Base-by-base conservation (phyloP, 139 green algal genomes). In the Medakamo hakoo region DNA sequence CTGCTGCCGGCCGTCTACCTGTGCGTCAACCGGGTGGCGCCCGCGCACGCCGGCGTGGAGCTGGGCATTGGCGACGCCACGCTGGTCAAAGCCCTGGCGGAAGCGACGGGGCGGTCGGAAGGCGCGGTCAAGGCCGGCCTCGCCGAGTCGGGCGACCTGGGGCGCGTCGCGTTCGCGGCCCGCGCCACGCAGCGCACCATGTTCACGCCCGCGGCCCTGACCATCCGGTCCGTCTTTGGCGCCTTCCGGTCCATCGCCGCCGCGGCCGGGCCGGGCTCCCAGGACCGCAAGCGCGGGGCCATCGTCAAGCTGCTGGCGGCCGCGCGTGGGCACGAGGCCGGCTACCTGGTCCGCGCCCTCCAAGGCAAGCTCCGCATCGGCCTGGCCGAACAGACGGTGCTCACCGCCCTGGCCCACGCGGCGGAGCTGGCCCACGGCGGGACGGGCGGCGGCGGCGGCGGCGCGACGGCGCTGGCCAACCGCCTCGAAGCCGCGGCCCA, bases 321-420 rank as follows among this genome's bases (percentile, higher is more conserved):
- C 3, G 74, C 78, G 40, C 80, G 83, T 61, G 75, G 82, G 28
- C 78, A 76, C 64, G 92, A 99, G 78, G 70, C 92, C 2, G 85
- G 87, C 23, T 98, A 91, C 76, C 80, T 94, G 40, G 84, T 93
- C 58, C 72, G 88, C 48, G 86, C 81, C 27, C 68, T 93, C 82
- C 83, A 97, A 80, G 88, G 87, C 65, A 97, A 96, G 82, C 82
- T 98, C 64, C 84, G 92, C 59, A 98, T 98, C 58, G 92, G 92
- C 0, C 83, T 97, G 27, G 89, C 85, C 23, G 92, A 96, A 74
- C 85, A 98, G 78, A 91, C 82, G 3, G 84, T 99, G 64, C 76
- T 95, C 58, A 68, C 79, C 28, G 82, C 88, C 3, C 75, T 98
- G n/a, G 84, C 84, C n/a, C 89, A 96, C 57, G 90, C 90, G 21